Percentiles rank a stretch among this genome's conserved stretches.
phyloP scores from a whole-genome alignment of 441 rosid genomes.

The Raphanus hybrid region DNA sequence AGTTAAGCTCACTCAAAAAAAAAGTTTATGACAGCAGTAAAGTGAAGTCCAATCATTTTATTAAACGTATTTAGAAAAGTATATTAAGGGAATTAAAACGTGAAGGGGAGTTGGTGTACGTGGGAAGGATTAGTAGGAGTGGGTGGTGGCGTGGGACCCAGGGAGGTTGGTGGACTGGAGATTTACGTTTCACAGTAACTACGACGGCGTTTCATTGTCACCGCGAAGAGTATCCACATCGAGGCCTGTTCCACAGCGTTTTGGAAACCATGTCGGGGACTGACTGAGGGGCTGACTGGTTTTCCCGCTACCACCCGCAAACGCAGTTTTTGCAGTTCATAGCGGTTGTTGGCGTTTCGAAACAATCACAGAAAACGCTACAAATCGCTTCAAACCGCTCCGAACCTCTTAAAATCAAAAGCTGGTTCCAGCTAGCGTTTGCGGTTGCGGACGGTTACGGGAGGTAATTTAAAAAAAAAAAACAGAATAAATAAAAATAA shows the following conservation, averaged over 20 bases:
- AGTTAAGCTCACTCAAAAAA: background rate
- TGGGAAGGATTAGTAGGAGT: conserved; percentile 33
- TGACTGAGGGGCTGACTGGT: too few species aligned
- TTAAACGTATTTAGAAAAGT: conserved; percentile 7
- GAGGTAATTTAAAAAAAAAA: too few species aligned
- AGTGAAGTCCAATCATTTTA: conserved; percentile 10
- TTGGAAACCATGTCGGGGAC: background rate
- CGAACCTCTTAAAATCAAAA: too few species aligned
- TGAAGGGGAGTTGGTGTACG: conserved; percentile 46
- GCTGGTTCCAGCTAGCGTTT: too few species aligned
- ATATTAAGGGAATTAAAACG: conserved; percentile 29
- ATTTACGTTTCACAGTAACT: conserved; percentile 32
- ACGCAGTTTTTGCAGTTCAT: too few species aligned
- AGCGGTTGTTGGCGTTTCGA: too few species aligned
- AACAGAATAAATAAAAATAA: too few species aligned
- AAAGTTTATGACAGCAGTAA: conserved; percentile 1
- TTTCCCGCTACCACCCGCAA: too few species aligned
- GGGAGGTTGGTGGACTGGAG: conserved; percentile 37
- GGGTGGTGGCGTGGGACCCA: conserved; percentile 44
- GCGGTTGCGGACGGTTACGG: too few species aligned
- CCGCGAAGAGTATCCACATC: conserved; percentile 8
- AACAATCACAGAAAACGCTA: too few species aligned
- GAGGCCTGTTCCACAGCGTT: conserved; percentile 11
- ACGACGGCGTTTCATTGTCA: conserved; percentile 25
- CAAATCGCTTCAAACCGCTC: too few species aligned